Percentiles rank a stretch among this genome's conserved stretches.
These are phyloP conservation scores for Hibiscus tridactylites DNA, from an alignment of 345 rosid genomes.

Conservation along the genomic window DNA sequence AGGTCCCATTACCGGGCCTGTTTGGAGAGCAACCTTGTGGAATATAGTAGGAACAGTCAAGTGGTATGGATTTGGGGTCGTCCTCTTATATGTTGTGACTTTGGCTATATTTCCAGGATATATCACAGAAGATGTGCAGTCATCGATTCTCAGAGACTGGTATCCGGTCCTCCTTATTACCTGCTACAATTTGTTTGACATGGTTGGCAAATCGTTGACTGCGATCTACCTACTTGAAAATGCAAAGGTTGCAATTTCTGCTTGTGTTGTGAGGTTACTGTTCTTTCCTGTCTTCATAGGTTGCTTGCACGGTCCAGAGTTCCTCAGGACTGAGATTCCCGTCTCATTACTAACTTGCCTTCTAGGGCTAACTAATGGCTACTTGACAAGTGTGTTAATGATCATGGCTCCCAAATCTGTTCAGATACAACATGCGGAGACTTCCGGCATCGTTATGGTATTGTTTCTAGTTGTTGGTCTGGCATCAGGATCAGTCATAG, in stretches of 20 bases:
- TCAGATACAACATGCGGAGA: constrained; percentile 68
- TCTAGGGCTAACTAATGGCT: constrained; percentile 81
- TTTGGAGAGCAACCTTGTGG: constrained; percentile 63
- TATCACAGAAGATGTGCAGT: constrained; percentile 85
- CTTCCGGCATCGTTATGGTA: constrained; percentile 77
- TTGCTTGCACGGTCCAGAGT: constrained; percentile 76
- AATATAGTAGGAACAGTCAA: constrained; percentile 51
- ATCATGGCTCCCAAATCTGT: constrained; percentile 76
- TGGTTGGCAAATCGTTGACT: constrained; percentile 81
- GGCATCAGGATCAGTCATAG: constrained; percentile 57
- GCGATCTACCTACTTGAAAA: constrained; percentile 52
- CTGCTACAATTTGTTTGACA: constrained; percentile 76
- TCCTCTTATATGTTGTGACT: constrained; percentile 65
- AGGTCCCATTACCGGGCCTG: constrained; percentile 40
- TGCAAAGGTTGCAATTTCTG: constrained; percentile 56
- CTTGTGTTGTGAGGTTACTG: constrained; percentile 63
- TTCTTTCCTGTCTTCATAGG: constrained; percentile 80
- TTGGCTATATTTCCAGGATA: constrained; percentile 86
- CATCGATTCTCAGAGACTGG: constrained; percentile 76
- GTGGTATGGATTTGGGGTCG: constrained; percentile 67
- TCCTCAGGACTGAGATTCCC: constrained; percentile 81
- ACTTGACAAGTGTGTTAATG: constrained; percentile 79
- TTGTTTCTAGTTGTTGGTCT: constrained; percentile 71
- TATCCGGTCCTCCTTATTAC: constrained; percentile 66
- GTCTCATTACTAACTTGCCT: constrained; percentile 64